Evolutionary conservation across 768 basidiomycete genomes (phyloP), one percentile per base, ranked within the genome.

Genomic region (Agaricus blazei): DNA sequence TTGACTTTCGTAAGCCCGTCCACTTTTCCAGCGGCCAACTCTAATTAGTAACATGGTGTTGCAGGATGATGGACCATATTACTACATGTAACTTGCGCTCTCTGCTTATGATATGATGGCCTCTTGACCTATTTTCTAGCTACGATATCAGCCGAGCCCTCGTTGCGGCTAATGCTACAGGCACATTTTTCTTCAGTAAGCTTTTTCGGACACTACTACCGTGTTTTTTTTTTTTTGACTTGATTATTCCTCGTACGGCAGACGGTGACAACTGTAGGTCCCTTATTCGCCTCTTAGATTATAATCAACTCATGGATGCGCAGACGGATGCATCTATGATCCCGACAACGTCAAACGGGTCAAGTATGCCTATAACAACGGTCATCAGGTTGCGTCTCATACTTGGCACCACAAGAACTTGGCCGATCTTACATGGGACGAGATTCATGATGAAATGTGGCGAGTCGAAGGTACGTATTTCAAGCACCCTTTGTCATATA

Each of bases 131-230:
- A n/a, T 27, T 40, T 48, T 45, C 23, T 58, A 75, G 75, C 19
- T 58, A 72, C 36, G 69, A 73, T 41, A 58, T 76, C 46, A 64
- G 61, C 55, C 67, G 70, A 36, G 60, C 68, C 9, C 60, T 76
- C 24, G 48, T 57, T 4, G 67, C 65, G 29, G 67, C 68, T 23
- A 65, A 65, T 24, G 75, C 68, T 3, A 71, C 64, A 43, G 76
- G 70, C 1, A 77, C 77, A 0, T 79, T 77, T 58, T 76, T 78
- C 66, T 68, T 75, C 60, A 73, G 74, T 75, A 37, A 11, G 67
- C 63, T n/a, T 9, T 14, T 28, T 15, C 26, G 34, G 24, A 31
- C 15, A 44, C 12, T 44, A 23, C 36, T 27, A 24, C 24, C 26
- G 26, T 46, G 3, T 52, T 23, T 31, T 31, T 41, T 48, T 48